Evolutionary conservation across 371 early-diverging fungal genomes (phyloP).

Genomic region (Nematocida homosporus): DNA sequence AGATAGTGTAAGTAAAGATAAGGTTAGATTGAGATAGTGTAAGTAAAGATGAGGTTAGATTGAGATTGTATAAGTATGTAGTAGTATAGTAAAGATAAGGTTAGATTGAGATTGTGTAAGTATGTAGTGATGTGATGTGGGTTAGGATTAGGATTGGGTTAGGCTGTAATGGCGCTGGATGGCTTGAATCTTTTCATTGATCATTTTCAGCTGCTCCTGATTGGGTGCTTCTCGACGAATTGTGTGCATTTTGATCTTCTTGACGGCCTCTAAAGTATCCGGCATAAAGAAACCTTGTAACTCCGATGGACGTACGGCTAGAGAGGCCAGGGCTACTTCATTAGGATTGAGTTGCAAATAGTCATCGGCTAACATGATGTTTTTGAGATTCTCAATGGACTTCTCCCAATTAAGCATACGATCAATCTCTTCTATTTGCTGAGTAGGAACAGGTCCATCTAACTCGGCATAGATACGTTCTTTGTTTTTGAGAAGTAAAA

Average conservation of each 20-base stretch:
- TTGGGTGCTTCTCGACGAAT: slow-evolving; percentile 28
- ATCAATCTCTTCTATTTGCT: slow-evolving; percentile 45
- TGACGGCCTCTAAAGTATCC: slow-evolving; percentile 33
- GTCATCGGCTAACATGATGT: slow-evolving; percentile 39
- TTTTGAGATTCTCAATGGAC: slow-evolving; percentile 43
- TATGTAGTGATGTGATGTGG: background rate
- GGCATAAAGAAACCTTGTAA: slow-evolving; percentile 52
- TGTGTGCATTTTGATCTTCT: slow-evolving; percentile 16
- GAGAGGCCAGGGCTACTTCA: slow-evolving; percentile 49
- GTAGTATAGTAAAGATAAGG: background rate
- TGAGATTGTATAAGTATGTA: background rate
- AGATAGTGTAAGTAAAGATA: too few species aligned
- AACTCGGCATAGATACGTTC: slow-evolving; percentile 9
- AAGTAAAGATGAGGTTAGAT: too few species aligned
- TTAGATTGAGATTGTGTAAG: background rate
- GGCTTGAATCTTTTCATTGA: slow-evolving; percentile 21
- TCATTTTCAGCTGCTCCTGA: slow-evolving; percentile 10
- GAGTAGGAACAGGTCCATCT: slow-evolving; percentile 21
- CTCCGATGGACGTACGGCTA: slow-evolving; percentile 17
- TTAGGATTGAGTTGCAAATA: slow-evolving; percentile 48
- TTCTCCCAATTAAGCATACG: slow-evolving; percentile 25
- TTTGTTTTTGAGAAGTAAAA: slow-evolving; percentile 44
- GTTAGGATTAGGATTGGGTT: background rate
- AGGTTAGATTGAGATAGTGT: too few species aligned
- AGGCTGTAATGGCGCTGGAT: slow-evolving; percentile 38